phyloP scores from a whole-genome alignment of 139 green algal genomes.

The Asterochloris erici region DNA sequence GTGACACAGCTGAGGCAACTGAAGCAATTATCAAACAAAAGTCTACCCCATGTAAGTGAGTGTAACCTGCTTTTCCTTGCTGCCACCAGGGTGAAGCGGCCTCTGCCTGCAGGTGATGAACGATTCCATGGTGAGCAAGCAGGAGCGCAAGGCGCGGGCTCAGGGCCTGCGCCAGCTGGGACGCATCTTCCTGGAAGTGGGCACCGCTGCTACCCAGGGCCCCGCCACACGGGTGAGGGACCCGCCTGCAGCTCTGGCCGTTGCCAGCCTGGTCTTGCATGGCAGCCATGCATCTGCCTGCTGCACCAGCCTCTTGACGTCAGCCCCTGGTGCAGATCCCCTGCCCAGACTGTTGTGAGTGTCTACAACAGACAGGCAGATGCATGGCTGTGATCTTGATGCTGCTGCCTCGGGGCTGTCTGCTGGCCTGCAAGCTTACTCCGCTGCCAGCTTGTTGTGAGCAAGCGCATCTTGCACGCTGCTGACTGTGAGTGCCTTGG shows the following conservation, averaged over 20 bases:
- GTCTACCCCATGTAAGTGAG: background rate
- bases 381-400: background rate
- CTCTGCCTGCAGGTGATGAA: constrained; percentile 17
- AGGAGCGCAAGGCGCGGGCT: constrained; percentile 34
- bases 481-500: background rate
- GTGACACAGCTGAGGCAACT: background rate
- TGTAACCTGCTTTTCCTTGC: background rate
- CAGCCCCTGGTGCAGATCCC: background rate
- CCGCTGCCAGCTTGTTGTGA: background rate
- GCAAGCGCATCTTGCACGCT: background rate
- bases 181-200: constrained; percentile 46
- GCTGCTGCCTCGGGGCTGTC: background rate
- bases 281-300: background rate
- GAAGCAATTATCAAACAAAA: background rate
- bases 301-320: background rate
- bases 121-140: constrained; percentile 23
- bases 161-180: constrained; percentile 52
- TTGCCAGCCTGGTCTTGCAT: background rate
- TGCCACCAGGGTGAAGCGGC: background rate
- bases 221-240: background rate
- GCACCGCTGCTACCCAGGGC: background rate
- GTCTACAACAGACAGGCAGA: background rate
- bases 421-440: background rate
- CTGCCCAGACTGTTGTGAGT: background rate
- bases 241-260: background rate